Evolutionary conservation across 192 early-diverging fungal genomes (phyloP), one percentile per base, ranked within the genome.

Genomic region (Coemansia sp.): DNA sequence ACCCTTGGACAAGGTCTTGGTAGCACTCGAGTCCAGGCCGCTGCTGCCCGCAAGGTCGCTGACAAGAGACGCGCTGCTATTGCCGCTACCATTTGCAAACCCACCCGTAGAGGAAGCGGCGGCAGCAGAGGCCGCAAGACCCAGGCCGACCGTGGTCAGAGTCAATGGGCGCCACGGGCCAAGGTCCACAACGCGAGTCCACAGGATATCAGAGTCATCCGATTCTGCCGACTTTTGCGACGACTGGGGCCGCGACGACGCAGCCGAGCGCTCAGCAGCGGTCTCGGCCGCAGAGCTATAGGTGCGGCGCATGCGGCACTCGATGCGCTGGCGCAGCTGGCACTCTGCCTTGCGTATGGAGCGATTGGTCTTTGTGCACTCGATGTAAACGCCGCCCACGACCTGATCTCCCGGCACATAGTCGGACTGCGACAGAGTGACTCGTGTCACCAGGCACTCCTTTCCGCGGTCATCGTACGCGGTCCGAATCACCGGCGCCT

Each of bases 221-320:
- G 67, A 68, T 3, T 43, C 56, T 1, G 72, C 55, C 36, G 73
- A 71, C 11, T 68, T 69, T 60, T 68, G 77, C 42, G 73, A 62
- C 34, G 78, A 76, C 31, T 68, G 65, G 37, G 78, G 73, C 13
- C 73, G 73, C 34, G 73, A 72, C 26, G 55, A 61, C 12, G 61
- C 53, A 11, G 64, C 62, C 23, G 68, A 43, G 28, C 52, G 52
- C 52, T 55, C 52, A 36, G 69, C 72, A n/a, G 73, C 78, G 18
- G 78, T 72, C 53, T 80, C 78, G 16, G 52, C 52, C 0, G 66
- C 69, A 11, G 72, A 58, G n/a, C 66, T 76, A 14, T 66, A 73
- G 3, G 78, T 76, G 13, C 78, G 72, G 23, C 73, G 69, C 78
- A 81, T 75, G 8, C 78, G 69, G 58, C 78, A 81, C 60, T 81